Percentiles rank a stretch among this genome's conserved stretches.
Conservation (phyloP, 352 stramenopile species). For the Blastocystis sp. region DNA sequence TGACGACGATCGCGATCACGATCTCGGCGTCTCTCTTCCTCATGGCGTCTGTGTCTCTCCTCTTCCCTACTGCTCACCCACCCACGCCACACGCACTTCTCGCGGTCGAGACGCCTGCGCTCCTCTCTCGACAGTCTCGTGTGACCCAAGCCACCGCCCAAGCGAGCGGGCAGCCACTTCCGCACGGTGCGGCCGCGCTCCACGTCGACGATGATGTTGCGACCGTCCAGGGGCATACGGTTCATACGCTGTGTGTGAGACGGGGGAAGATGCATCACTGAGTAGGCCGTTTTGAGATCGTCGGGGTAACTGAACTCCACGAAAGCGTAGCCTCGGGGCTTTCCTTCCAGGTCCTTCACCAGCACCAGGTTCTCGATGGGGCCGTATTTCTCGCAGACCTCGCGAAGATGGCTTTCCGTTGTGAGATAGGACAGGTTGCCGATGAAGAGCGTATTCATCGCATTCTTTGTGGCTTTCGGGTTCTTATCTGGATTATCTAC, state of each 20-base stretch:
- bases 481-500: conserved; percentile 72
- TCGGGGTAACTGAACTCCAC: conserved; percentile 96
- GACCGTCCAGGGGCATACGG: conserved; percentile 90
- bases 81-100: too few relatives aligned
- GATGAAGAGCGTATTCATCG: conserved; percentile 97
- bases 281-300: conserved; percentile 89
- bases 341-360: conserved; percentile 74
- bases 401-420: conserved; percentile 90
- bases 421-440: conserved; percentile 93
- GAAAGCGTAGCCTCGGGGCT: conserved; percentile 91
- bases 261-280: conserved; percentile 77
- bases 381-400: conserved; percentile 92
- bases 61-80: neutral
- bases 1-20: neutral
- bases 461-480: conserved; percentile 79
- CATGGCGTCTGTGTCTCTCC: conserved; percentile 31
- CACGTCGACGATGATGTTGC: conserved; percentile 93
- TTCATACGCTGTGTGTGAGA: conserved; percentile 72
- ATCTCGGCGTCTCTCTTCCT: conserved; percentile 1
- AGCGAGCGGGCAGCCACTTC: conserved; percentile 89
- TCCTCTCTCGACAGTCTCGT: conserved; percentile 73
- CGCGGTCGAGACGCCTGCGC: neutral
- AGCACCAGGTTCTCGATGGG: conserved; percentile 80
- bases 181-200: conserved; percentile 92
- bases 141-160: conserved; percentile 88